phyloP scores from a whole-genome alignment of 179 eudicot genomes.

The Corrigiola litoralis region DNA sequence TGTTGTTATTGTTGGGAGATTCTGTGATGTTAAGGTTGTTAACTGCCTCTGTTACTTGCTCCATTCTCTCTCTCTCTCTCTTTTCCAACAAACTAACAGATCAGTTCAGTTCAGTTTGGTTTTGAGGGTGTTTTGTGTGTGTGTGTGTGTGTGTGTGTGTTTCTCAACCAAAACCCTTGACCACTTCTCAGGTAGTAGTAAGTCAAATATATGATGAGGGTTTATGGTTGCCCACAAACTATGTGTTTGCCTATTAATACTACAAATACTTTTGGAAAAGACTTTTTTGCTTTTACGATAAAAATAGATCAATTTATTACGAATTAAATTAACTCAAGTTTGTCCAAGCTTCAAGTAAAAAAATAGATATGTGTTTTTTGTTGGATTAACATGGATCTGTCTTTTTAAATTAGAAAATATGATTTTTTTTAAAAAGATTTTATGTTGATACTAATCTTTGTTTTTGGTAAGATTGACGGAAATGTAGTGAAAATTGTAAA shows the following conservation, averaged over 20 bases:
- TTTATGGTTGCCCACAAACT: slow-evolving; percentile 26
- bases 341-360: too few relatives aligned
- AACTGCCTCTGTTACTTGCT: slow-evolving; percentile 52
- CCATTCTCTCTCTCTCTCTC: slow-evolving; percentile 38
- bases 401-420: too few relatives aligned
- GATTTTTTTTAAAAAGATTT: too few relatives aligned
- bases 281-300: too few relatives aligned
- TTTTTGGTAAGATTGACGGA: too few relatives aligned
- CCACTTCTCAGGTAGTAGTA: slow-evolving; percentile 9
- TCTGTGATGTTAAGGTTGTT: slow-evolving; percentile 48
- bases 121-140: neutral
- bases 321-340: too few relatives aligned
- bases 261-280: neutral
- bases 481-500: too few relatives aligned
- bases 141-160: neutral
- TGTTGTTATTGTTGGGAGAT: slow-evolving; percentile 30
- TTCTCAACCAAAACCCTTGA: slow-evolving; percentile 31
- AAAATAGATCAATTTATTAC: too few relatives aligned
- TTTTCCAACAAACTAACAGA: neutral
- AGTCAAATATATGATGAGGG: too few relatives aligned
- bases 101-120: neutral
- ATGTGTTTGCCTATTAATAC: neutral
- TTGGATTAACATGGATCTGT: too few relatives aligned
- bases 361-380: too few relatives aligned
- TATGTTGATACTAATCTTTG: too few relatives aligned